Evolutionary conservation across 345 rosid genomes (phyloP).

Genomic region (Reutealis trisperma): DNA sequence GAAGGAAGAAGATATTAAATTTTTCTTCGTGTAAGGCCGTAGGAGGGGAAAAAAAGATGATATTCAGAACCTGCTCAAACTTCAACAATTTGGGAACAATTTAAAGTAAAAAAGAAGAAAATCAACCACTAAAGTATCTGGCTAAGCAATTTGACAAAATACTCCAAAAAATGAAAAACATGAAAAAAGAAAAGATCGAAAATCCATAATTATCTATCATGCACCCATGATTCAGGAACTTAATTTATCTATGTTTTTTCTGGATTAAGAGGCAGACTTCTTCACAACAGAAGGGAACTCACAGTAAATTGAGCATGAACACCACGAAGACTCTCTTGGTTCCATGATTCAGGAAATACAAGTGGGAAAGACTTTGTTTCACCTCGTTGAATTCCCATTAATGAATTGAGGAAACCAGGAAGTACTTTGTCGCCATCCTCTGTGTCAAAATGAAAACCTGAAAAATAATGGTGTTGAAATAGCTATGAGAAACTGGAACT

Average conservation of each 20-base stretch:
- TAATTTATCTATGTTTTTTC: background rate
- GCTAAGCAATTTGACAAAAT: background rate
- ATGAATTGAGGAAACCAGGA: conserved; percentile 80
- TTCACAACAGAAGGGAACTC: conserved; percentile 40
- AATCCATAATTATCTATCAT: background rate
- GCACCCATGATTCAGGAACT: conserved; percentile 2
- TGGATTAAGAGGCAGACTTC: background rate
- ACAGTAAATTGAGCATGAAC: conserved; percentile 87
- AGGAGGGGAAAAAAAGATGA: background rate
- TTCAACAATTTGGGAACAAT: background rate
- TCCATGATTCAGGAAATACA: conserved; percentile 86
- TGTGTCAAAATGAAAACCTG: conserved; percentile 91
- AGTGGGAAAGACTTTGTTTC: conserved; percentile 83
- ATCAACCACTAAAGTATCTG: background rate
- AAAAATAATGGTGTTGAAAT: conserved; percentile 10
- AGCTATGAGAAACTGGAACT: background rate
- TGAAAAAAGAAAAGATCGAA: background rate
- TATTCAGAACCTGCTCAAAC: background rate
- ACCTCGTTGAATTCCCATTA: conserved; percentile 67
- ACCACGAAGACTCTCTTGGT: conserved; percentile 78
- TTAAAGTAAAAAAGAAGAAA: no score
- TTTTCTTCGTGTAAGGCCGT: background rate
- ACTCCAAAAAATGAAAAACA: background rate
- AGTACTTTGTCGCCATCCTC: conserved; percentile 78
- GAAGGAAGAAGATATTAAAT: no score